Percentiles rank a stretch among this genome's conserved stretches.
These are phyloP conservation scores for Astragalus membranaceus DNA, from an alignment of 306 rosid genomes.

Conservation along the genomic window DNA sequence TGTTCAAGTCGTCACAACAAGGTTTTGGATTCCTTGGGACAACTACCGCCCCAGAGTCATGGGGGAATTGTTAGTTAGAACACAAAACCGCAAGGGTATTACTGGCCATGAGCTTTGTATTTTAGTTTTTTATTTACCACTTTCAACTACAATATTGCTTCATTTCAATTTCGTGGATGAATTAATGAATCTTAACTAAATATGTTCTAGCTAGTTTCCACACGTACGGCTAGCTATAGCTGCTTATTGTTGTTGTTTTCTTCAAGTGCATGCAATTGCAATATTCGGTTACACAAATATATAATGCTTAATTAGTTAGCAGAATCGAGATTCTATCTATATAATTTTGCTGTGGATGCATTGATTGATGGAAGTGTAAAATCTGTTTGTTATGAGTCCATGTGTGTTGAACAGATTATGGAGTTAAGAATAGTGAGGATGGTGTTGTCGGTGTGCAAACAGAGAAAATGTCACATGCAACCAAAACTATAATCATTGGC, in stretches of 20 bases:
- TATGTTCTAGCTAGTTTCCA: background rate
- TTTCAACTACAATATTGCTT: constrained; percentile 3
- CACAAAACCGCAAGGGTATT: constrained; percentile 7
- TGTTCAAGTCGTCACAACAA: constrained; percentile 49
- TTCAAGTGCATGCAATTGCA: background rate
- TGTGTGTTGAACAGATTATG: constrained; percentile 9
- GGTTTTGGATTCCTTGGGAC: constrained; percentile 59
- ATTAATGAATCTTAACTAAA: background rate
- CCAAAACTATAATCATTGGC: constrained; percentile 27
- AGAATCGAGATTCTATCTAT: too few relatives aligned
- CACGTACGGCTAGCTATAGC: too few relatives aligned
- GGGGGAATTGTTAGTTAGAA: constrained; percentile 44
- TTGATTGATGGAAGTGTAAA: background rate
- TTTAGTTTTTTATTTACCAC: background rate
- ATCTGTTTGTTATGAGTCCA: background rate
- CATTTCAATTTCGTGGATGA: background rate
- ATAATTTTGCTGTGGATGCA: background rate
- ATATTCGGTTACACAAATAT: background rate
- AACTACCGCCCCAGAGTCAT: constrained; percentile 46
- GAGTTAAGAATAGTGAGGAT: constrained; percentile 16
- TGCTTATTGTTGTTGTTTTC: background rate
- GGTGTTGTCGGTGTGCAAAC: constrained; percentile 26
- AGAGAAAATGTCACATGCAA: constrained; percentile 40
- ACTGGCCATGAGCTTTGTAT: constrained; percentile 6
- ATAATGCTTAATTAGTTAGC: background rate